phyloP scores from a whole-genome alignment of 768 basidiomycete species.

The Phanerochaete sordida region DNA sequence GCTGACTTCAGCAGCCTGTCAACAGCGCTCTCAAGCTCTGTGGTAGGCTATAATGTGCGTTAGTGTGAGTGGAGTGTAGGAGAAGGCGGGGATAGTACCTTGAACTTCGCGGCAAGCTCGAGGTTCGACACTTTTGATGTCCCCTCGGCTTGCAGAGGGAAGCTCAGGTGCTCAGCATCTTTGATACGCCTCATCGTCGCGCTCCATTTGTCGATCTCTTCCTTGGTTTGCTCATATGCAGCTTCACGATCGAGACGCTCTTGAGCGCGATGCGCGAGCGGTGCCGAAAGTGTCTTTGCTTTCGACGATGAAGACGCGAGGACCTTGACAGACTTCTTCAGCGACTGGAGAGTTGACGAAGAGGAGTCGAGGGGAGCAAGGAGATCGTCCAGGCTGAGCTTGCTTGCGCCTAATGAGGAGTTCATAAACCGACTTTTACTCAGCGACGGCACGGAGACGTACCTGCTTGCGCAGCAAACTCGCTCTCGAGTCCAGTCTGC shows the following conservation, averaged over 20 bases:
- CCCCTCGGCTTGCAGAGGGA: conserved; percentile 71
- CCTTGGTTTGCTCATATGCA: conserved; percentile 90
- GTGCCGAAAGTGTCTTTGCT: conserved; percentile 67
- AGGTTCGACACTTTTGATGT: conserved; percentile 60
- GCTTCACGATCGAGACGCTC: conserved; percentile 91
- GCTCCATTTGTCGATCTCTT: conserved; percentile 92
- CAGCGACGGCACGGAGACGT: conserved; percentile 3
- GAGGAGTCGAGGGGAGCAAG: conserved; percentile 67
- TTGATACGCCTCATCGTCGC: conserved; percentile 89
- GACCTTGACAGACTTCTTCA: conserved; percentile 68
- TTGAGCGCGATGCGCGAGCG: conserved; percentile 81
- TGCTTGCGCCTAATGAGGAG: conserved; percentile 36
- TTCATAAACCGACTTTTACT: neutral
- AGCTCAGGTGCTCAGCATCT: conserved; percentile 87
- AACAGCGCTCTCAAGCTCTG: conserved; percentile 80
- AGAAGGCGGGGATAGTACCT: conserved; percentile 42
- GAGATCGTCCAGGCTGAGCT: conserved; percentile 69
- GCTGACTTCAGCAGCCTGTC: conserved; percentile 78
- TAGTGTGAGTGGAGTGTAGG: conserved; percentile 1
- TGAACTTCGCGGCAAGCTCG: conserved; percentile 81
- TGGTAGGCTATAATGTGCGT: conserved; percentile 59
- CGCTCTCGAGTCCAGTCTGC: conserved; percentile 77
- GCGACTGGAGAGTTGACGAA: conserved; percentile 54
- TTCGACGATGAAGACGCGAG: conserved; percentile 53
- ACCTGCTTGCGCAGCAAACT: conserved; percentile 66